Conservation (phyloP, 768 basidiomycete species). For the Phylloporus rhodoxanthus region DNA sequence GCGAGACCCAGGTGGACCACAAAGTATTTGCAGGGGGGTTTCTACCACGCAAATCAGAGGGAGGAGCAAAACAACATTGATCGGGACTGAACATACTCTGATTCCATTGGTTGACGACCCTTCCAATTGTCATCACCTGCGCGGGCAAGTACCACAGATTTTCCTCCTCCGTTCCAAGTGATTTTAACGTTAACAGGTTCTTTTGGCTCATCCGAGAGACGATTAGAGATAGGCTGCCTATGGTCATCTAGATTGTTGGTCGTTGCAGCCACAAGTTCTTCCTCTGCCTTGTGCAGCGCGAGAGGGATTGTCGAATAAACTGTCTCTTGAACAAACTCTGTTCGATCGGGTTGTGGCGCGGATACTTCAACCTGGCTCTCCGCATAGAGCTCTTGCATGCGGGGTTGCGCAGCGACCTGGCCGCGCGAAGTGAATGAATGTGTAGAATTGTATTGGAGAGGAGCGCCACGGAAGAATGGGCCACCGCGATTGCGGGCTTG, state of each 20-base stretch:
- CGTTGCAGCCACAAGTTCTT: constrained; percentile 17
- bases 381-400: constrained; percentile 45
- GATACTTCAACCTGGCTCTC: constrained; percentile 30
- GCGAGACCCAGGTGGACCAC: constrained; percentile 39
- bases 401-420: constrained; percentile 32
- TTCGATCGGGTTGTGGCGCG: constrained; percentile 23
- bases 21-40: constrained; percentile 31
- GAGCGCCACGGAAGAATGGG: constrained; percentile 32
- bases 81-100: constrained; percentile 43
- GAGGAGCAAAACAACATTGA: neutral
- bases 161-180: constrained; percentile 61
- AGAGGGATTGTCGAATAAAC: constrained; percentile 61
- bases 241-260: constrained; percentile 12
- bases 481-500: constrained; percentile 29
- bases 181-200: constrained; percentile 45
- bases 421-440: constrained; percentile 36
- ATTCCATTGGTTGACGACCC: constrained; percentile 58
- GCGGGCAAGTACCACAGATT: constrained; percentile 58
- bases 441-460: constrained; percentile 39
- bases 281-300: constrained; percentile 38
- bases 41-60: constrained; percentile 20
- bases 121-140: constrained; percentile 77
- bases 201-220: constrained; percentile 22
- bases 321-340: constrained; percentile 48
- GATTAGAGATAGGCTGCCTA: constrained; percentile 18